Base-by-base conservation (phyloP, 2,329 filamentous ascomycete genomes). In the Beauveria medogensis region DNA sequence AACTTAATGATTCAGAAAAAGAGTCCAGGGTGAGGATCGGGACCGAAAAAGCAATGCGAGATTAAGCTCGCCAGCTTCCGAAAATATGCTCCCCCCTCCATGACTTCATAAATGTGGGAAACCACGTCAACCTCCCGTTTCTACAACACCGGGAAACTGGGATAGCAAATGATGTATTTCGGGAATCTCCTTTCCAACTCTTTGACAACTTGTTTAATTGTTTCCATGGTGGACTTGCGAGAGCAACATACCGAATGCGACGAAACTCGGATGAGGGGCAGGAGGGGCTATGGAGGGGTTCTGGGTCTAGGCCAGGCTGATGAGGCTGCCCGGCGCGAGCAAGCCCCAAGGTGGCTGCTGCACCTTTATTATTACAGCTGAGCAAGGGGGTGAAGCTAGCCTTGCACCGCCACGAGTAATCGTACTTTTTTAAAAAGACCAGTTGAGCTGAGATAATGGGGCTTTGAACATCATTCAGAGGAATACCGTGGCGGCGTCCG, bases 241-340 rank as follows among this genome's bases (percentile, higher is more conserved):
- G 18, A 20, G 26, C 30, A 55, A 26, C 12, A 37, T 14, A 5
- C 34, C 0, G 34, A 37, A 14, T 37, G 34, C 34, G 34, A 37
- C 40, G 40, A 55, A 55, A 28, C 34, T 44, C 22, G 30, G 24
- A 55, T 55, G 44, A 34, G 40, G 41, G 53, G 53, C 41, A 12
- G 24, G 53, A 55, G 53, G 53, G 53, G 41, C 34, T 55, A 18
- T 22, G 50, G 52, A 44, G 52, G 52, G 52, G 44, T n/a, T n/a
- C 9, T 26, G 14, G 51, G 37, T 34, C 30, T 14, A 43, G 34
- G 34, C 34, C 63, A 76, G 76, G 62, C 76, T 61, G 44, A 76
- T 76, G 20, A 77, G 68, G 43, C 69, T 72, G 1, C 75, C 74
- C 30, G 76, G 65, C 12, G 73, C 74, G 64, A 78, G 78, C 30